These are phyloP conservation scores for Tulasnella sp. DNA, from an alignment of 768 basidiomycete species.

Conservation along the genomic window DNA sequence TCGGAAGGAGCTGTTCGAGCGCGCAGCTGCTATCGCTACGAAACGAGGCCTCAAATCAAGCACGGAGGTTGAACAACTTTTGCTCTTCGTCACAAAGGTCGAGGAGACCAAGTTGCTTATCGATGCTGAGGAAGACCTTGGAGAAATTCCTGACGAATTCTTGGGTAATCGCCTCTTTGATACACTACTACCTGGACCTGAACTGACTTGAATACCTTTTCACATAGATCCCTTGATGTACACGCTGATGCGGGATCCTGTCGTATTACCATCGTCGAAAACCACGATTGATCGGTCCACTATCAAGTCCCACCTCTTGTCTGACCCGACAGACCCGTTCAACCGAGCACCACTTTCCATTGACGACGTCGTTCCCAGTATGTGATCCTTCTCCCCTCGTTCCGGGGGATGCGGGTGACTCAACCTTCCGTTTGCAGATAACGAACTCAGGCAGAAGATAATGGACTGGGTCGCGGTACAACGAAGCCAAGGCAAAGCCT, in stretches of 20 bases:
- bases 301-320: constrained; percentile 90
- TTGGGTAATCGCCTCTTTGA: constrained; percentile 50
- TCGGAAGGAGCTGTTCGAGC: constrained; percentile 70
- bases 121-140: constrained; percentile 84
- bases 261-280: constrained; percentile 75
- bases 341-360: constrained; percentile 77
- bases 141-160: constrained; percentile 93
- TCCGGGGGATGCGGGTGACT: neutral
- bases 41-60: constrained; percentile 62
- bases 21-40: constrained; percentile 59
- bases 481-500: constrained; percentile 10
- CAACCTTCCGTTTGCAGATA: constrained; percentile 26
- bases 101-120: constrained; percentile 74
- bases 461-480: constrained; percentile 32
- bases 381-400: neutral
- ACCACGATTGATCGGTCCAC: constrained; percentile 77
- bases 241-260: constrained; percentile 92
- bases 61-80: constrained; percentile 62
- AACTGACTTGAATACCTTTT: neutral
- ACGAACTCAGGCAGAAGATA: constrained; percentile 35
- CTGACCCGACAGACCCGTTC: constrained; percentile 90
- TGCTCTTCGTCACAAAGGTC: constrained; percentile 66
- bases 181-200: neutral
- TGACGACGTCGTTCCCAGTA: constrained; percentile 71
- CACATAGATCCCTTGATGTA: constrained; percentile 76